Percentiles rank a stretch among this genome's conserved stretches.
Conservation (phyloP, 306 rosid species). For the Cicer cuneatum region DNA sequence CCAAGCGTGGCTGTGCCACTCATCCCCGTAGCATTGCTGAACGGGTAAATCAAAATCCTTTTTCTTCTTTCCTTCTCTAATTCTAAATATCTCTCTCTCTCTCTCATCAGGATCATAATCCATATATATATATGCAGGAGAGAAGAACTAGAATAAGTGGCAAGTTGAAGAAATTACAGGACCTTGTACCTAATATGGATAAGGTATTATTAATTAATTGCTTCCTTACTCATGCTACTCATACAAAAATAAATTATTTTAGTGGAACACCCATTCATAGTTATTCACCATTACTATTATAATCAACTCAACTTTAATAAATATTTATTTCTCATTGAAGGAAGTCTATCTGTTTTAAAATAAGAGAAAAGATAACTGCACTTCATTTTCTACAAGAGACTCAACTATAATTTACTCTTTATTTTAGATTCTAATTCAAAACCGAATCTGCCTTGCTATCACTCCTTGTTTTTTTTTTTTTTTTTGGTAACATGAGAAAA, state of each 20-base stretch:
- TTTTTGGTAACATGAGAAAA: too few relatives aligned
- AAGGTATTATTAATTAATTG: constrained; percentile 56
- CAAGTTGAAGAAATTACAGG: constrained; percentile 85
- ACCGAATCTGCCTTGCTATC: too few relatives aligned
- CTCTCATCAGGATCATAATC: too few relatives aligned
- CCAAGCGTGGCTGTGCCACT: constrained; percentile 98
- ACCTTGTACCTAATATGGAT: constrained; percentile 96
- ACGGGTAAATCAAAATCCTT: constrained; percentile 52
- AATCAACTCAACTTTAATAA: not conserved
- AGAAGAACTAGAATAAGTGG: constrained; percentile 94
- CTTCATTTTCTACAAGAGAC: not conserved
- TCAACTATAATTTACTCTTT: not conserved
- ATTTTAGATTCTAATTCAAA: not conserved
- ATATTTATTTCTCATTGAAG: not conserved
- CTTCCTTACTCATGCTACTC: not conserved
- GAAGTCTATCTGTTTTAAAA: not conserved
- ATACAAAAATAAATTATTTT: not conserved
- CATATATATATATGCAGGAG: constrained; percentile 55
- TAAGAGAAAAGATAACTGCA: not conserved
- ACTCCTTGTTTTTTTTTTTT: too few relatives aligned
- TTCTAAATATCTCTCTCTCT: too few relatives aligned
- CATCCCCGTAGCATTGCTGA: constrained; percentile 99
- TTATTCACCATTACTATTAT: not conserved
- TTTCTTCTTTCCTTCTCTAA: too few relatives aligned
- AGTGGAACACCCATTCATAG: not conserved